Evolutionary conservation across 257 asterid genomes (phyloP).

Genomic region (Lavandula angustifolia): DNA sequence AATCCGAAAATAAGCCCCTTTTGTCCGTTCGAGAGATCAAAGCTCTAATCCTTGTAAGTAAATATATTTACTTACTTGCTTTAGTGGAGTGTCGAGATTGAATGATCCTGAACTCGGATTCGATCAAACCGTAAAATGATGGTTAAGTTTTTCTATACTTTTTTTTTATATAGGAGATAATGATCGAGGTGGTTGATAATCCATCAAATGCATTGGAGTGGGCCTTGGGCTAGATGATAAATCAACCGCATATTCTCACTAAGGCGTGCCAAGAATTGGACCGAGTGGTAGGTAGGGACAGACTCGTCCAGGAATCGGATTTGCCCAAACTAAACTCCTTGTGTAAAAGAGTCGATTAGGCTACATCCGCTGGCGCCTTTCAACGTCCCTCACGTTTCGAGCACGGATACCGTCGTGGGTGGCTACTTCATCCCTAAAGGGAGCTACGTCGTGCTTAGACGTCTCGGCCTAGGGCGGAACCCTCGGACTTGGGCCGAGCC

Average conservation of each 20-base stretch:
- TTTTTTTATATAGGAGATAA: conserved; percentile 33
- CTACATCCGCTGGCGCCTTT: conserved; percentile 33
- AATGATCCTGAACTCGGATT: too few species aligned
- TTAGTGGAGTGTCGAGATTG: too few species aligned
- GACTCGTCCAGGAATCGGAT: conserved; percentile 33
- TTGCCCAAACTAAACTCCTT: conserved; percentile 1
- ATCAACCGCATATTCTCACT: conserved; percentile 23
- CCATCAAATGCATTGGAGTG: conserved; percentile 1
- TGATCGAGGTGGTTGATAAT: conserved; percentile 32
- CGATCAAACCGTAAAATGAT: too few species aligned
- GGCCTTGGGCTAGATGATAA: too few species aligned
- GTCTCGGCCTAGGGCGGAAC: conserved; percentile 38
- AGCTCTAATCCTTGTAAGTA: conserved; percentile 36
- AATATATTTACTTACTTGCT: not conserved
- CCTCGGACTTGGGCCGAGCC: conserved; percentile 40
- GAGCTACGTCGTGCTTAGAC: conserved; percentile 35
- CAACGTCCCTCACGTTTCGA: conserved; percentile 30
- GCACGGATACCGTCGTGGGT: conserved; percentile 15
- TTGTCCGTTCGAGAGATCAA: conserved; percentile 36
- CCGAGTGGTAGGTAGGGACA: conserved; percentile 25
- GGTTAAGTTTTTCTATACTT: not conserved
- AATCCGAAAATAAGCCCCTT: conserved; percentile 10
- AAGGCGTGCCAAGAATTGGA: conserved; percentile 30
- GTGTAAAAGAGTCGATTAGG: not conserved
- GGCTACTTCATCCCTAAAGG: conserved; percentile 40